Evolutionary conservation across 192 early-diverging fungal genomes (phyloP), one percentile per base, ranked within the genome.

Genomic region (Coemansia sp.): DNA sequence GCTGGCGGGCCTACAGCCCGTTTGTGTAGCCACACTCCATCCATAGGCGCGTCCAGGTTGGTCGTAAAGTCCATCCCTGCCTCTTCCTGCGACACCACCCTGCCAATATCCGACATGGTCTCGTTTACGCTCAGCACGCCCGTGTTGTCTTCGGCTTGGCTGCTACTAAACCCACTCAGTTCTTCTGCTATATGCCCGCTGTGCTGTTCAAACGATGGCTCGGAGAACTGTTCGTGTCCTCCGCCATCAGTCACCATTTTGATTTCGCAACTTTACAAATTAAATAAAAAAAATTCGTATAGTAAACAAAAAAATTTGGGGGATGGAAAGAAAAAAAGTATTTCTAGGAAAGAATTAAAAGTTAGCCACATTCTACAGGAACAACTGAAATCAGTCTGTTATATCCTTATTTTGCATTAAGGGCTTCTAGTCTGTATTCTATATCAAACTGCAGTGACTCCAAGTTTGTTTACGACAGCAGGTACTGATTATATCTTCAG

Each of bases 11-110:
- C 47, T 31, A 31, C 30, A 6, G 57, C 38, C 20, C 1, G 35
- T 26, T 38, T 46, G 36, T 15, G 21, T 5, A 16, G 13, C 38
- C 55, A 58, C 23, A 72, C 61, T 5, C 70, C 62, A 33, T 65
- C 70, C 58, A 72, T 48, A 2, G 70, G 61, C 18, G 57, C 63
- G 7, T 65, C 58, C 37, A 72, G 21, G 33, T 72, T 57, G 5
- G 62, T 59, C 2, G 53, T 55, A 54, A 72, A 72, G 44, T 65
- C 70, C 70, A 72, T 64, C 12, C 62, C 59, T 0, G 70, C 57
- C 26, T 72, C 70, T 5, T 15, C 46, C 48, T 71, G 68, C 26
- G 70, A 65, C 55, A 72, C 70, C 1, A 61, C 63, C 8, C 58
- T 53, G 0, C 70, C 70, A 47, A 72, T 72, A 20, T 65, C 62